A percentile compares a stretch with the other conserved stretches of the same genome.
phyloP scores from a whole-genome alignment of 2,329 filamentous ascomycete species.

The Sporothrix euskadiensis region DNA sequence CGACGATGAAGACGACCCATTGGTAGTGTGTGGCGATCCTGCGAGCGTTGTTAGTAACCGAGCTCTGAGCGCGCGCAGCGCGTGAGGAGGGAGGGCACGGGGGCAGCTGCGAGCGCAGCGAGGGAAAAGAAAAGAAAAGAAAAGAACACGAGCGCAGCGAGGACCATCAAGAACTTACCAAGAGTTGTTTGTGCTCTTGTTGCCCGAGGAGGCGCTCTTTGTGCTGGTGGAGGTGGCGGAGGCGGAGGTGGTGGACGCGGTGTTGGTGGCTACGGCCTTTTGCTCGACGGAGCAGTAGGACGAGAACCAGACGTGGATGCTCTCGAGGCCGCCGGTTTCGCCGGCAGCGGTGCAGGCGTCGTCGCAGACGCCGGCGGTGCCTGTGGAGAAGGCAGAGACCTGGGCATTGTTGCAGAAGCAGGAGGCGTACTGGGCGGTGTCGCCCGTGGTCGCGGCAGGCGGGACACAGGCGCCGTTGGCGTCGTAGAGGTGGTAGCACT shows the following conservation, averaged over 20 bases:
- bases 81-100: background rate
- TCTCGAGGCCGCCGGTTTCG: slow-evolving; percentile 51
- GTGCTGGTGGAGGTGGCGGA: background rate
- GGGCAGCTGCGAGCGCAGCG: background rate
- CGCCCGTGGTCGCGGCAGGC: slow-evolving; percentile 51
- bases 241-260: slow-evolving; percentile 35
- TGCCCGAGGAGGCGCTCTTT: slow-evolving; percentile 6
- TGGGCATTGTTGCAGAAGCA: slow-evolving; percentile 72
- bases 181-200: slow-evolving; percentile 9
- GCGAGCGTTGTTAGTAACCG: background rate
- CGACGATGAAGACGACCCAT: slow-evolving; percentile 80
- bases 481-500: slow-evolving; percentile 63
- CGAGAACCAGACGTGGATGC: slow-evolving; percentile 70
- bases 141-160: background rate
- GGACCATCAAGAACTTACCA: slow-evolving; percentile 24
- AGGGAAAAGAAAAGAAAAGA: background rate
- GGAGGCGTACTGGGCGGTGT: slow-evolving; percentile 56
- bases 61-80: background rate
- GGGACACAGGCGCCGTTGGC: slow-evolving; percentile 73
- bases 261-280: slow-evolving; percentile 39
- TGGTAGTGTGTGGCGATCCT: slow-evolving; percentile 71
- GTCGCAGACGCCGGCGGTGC: slow-evolving; percentile 63
- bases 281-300: slow-evolving; percentile 59
- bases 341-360: slow-evolving; percentile 53
- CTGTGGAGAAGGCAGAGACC: slow-evolving; percentile 59